Evolutionary conservation across 2,329 filamentous ascomycete genomes (phyloP).

Genomic region (Curvularia sp.): DNA sequence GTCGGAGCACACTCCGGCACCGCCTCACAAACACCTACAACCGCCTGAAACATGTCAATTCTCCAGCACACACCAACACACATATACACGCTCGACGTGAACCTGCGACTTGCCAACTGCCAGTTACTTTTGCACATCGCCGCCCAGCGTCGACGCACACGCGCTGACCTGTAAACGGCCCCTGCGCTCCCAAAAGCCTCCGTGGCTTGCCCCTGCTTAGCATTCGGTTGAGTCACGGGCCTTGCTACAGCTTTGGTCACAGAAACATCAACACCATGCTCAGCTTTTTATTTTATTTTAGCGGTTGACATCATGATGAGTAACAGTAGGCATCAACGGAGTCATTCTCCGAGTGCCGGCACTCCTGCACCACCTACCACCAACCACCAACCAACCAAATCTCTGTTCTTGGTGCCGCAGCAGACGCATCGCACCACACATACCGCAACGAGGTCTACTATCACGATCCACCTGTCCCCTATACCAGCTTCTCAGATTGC

Average conservation of each 20-base stretch:
- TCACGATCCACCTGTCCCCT: background rate
- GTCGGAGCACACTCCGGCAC: background rate
- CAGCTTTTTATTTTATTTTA: slow-evolving; percentile 3
- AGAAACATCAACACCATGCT: slow-evolving; percentile 14
- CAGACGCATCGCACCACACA: slow-evolving; percentile 4
- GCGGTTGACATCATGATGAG: slow-evolving; percentile 13
- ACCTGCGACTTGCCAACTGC: slow-evolving; percentile 4
- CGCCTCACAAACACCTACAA: background rate
- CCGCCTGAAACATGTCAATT: slow-evolving; percentile 6
- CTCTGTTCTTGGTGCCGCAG: slow-evolving; percentile 9
- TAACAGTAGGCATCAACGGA: background rate
- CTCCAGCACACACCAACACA: background rate
- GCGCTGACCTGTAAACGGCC: background rate
- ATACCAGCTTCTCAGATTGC: slow-evolving; percentile 13
- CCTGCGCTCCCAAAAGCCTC: background rate
- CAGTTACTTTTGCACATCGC: background rate
- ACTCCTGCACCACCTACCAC: slow-evolving; percentile 3
- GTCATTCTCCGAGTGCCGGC: background rate
- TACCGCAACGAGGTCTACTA: background rate
- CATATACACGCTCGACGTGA: slow-evolving; percentile 1
- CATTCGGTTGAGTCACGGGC: slow-evolving; percentile 3
- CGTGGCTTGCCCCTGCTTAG: slow-evolving; percentile 1
- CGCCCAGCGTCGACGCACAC: background rate
- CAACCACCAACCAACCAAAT: too few relatives aligned
- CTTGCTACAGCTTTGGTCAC: slow-evolving; percentile 14